Evolutionary conservation across 164 flowering plant species (phyloP).

Genomic region (Vitis rotundifolia): DNA sequence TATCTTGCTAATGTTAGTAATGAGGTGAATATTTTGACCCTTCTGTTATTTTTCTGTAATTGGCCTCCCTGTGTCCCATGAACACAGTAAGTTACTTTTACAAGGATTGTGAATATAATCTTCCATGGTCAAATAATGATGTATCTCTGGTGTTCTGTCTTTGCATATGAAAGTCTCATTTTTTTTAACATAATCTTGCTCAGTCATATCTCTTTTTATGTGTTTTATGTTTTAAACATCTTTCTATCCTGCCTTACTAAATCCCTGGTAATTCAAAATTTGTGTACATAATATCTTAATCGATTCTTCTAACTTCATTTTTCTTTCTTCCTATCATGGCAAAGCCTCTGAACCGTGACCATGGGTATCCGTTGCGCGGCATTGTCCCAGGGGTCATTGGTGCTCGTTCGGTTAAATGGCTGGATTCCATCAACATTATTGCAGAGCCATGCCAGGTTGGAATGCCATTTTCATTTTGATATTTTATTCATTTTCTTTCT

Average conservation of each 20-base stretch:
- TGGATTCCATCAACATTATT: conserved; percentile 74
- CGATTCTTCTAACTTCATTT: conserved; percentile 6
- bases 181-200: neutral
- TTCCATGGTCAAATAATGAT: too few relatives aligned
- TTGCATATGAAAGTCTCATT: neutral
- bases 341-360: conserved; percentile 91
- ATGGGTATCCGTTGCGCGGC: conserved; percentile 89
- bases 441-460: conserved; percentile 91
- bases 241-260: neutral
- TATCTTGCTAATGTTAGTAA: too few relatives aligned
- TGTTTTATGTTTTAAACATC: neutral
- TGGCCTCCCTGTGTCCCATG: too few relatives aligned
- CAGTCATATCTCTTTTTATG: neutral
- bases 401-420: conserved; percentile 97
- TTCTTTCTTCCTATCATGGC: conserved; percentile 10
- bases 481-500: neutral
- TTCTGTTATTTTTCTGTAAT: too few relatives aligned
- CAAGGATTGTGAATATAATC: too few relatives aligned
- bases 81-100: too few relatives aligned
- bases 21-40: too few relatives aligned
- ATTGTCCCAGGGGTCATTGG: conserved; percentile 97
- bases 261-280: neutral
- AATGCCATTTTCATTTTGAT: neutral
- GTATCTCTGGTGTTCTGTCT: too few relatives aligned
- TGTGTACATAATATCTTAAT: neutral